Base-by-base conservation (phyloP, 139 green algal species). In the Chlorella ohadii region DNA sequence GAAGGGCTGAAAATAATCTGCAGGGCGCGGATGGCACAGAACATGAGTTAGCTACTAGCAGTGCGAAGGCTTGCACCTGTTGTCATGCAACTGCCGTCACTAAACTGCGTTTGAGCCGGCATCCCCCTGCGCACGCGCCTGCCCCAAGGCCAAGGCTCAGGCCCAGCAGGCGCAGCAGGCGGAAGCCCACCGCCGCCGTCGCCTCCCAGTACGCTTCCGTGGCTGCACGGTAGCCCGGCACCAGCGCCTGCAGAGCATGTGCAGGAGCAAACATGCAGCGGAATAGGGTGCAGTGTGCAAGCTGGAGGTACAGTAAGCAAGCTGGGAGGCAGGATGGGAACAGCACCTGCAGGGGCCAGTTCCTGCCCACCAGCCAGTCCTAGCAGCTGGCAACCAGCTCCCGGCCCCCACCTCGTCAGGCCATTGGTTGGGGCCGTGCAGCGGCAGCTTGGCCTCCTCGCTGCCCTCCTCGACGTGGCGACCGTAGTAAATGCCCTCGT, bases 381-480 rank as follows among this genome's bases (percentile, higher is more conserved):
- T n/a, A n/a, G n/a, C n/a, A n/a, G n/a, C n/a, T n/a, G 67, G 36
- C 16, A 51, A 36, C 16, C 64, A 59, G 16, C 19, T 20, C 11
- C 17, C n/a, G n/a, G n/a, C 34, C n/a, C 56, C 47, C 70, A 86
- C 82, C 81, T 88, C 75, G 57, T 84, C 51, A 0, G 93, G 94
- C 95, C 96, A 99, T 71, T 97, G 92, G 83, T 99, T 99, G 65
- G 95, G 95, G 27, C 97, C 97, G 71, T 98, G 93, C 59, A 99
- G 87, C 2, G 96, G 94, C 56, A 93, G 86, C 20, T 71, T 38
- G 2, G 86, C 90, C 76, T 97, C 90, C 17, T 84, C 81, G 67
- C 59, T 83, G 67, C 83, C 83, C 64, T 81, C 39, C 15, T 87
- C n/a, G n/a, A 95, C 82, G 57, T 95, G 89, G 31, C 92, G 70